Base-by-base conservation (phyloP, 1,284 basidiomycete species). In the Volvariella surrecta region DNA sequence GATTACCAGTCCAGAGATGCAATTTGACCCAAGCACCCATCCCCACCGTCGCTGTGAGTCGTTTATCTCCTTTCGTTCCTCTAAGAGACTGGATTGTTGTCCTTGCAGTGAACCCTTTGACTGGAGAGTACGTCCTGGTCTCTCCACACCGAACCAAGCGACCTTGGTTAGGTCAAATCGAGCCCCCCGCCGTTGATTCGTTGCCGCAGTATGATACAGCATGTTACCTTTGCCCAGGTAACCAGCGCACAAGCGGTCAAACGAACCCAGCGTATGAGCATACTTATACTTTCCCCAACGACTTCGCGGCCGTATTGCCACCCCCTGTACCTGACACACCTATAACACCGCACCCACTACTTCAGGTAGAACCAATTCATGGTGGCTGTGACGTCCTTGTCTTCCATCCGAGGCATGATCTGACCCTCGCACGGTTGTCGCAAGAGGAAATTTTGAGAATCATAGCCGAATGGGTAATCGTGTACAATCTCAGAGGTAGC, bases 201-300 rank as follows among this genome's bases (percentile, higher is more conserved):
- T 68, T 87, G 2, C 87, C 86, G 0, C 48, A 71, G 32, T 82
- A 92, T 58, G 93, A 96, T 55, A 70, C 77, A 3, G 64, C 71
- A 32, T 98, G 94, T 58, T 95, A 92, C 60, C 78, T 97, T 35
- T 98, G 94, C 55, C 93, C 94, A 0, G 82, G 91, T 13, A 96
- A 97, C 58, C 56, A 63, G 18, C 77, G 94, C n/a, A 80, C 84
- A 1, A 82, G 81, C 4, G 92, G 90, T 0, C 62, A 76, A 46
- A 58, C 61, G 45, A 96, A 93, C 56, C 81, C 79, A 2, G 50
- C 64, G 10, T 97, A 93, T 64, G 60, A 68, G 4, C 63, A 76
- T 15, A 92, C 86, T 2, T 82, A 73, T 58, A 65, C 76, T 8
- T 94, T 95, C 57, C 71, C 80, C 55, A 95, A 95, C 58, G 92